Percentiles rank a stretch among this genome's conserved stretches.
Evolutionary conservation across 1,139 yeast species (phyloP).

Genomic region (Yamadazyma trypodendri): DNA sequence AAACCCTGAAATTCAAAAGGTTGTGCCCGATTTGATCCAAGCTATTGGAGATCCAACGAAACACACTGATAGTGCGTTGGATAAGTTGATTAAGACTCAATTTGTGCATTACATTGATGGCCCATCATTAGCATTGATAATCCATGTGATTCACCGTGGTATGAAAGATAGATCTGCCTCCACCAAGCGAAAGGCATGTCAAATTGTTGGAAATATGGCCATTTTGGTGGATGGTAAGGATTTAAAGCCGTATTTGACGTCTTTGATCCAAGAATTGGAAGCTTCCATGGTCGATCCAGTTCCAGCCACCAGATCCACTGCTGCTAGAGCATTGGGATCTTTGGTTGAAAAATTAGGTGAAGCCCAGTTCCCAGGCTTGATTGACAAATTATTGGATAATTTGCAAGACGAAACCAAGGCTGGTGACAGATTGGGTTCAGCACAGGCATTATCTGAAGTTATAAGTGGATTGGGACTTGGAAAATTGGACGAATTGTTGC

Average conservation of each 20-base stretch:
- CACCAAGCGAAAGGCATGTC: slow-evolving; percentile 92
- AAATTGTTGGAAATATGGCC: slow-evolving; percentile 98
- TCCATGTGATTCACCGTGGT: slow-evolving; percentile 94
- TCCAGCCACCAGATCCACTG: slow-evolving; percentile 95
- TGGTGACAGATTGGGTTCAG: slow-evolving; percentile 95
- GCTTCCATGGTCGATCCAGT: slow-evolving; percentile 98
- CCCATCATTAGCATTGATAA: slow-evolving; percentile 91
- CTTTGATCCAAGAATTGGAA: slow-evolving; percentile 79
- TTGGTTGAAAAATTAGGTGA: slow-evolving; percentile 96
- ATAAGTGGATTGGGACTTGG: slow-evolving; percentile 85
- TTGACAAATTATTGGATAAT: slow-evolving; percentile 75
- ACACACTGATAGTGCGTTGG: slow-evolving; percentile 84
- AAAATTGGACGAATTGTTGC: slow-evolving; percentile 85
- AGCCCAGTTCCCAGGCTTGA: slow-evolving; percentile 89
- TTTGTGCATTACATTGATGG: slow-evolving; percentile 98
- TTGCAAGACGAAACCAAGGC: slow-evolving; percentile 77
- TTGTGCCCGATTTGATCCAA: slow-evolving; percentile 84
- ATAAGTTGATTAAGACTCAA: slow-evolving; percentile 82
- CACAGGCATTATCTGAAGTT: slow-evolving; percentile 95
- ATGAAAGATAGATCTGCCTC: slow-evolving; percentile 90
- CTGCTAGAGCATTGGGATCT: slow-evolving; percentile 95
- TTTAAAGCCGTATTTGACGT: slow-evolving; percentile 75
- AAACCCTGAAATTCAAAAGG: slow-evolving; percentile 90
- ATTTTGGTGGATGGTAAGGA: slow-evolving; percentile 89
- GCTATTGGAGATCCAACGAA: slow-evolving; percentile 97